Percentiles rank a stretch among this genome's conserved stretches.
Conservation (phyloP, 2,329 filamentous ascomycete species). For the Fusarium temperatum region DNA sequence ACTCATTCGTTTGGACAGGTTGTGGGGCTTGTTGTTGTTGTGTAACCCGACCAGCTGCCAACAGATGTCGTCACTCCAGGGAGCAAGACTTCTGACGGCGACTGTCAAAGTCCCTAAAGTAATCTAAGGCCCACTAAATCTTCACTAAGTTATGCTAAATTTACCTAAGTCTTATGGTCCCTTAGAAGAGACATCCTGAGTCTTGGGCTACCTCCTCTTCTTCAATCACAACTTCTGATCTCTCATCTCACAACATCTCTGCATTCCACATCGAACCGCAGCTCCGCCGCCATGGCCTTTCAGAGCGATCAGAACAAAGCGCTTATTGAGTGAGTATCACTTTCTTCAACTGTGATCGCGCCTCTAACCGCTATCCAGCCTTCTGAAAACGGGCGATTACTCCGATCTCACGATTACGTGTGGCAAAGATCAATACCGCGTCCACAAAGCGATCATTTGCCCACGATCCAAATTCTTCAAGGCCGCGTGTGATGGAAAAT, state of each 20-base stretch:
- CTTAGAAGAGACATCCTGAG: no score
- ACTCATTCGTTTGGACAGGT: not conserved
- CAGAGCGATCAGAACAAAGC: not conserved
- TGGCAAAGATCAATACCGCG: not conserved
- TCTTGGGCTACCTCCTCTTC: fast-evolving
- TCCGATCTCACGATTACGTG: constrained; percentile 12
- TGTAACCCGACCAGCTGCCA: not conserved
- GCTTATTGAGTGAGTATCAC: not conserved
- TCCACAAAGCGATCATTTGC: constrained; percentile 17
- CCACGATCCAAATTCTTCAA: constrained; percentile 11
- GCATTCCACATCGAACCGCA: not conserved
- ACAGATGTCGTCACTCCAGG: not conserved
- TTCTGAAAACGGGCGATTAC: not conserved
- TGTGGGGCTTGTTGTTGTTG: not conserved
- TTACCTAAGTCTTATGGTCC: not conserved
- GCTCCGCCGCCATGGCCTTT: fast-evolving
- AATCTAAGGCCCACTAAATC: not conserved
- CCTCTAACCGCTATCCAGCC: not conserved
- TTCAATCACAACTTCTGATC: not conserved
- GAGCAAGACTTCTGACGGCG: not conserved
- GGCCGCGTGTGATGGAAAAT: not conserved
- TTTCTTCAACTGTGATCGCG: not conserved
- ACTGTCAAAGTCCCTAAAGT: fast-evolving
- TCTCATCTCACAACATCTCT: not conserved
- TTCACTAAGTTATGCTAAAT: not conserved